These are phyloP conservation scores for Sicyos baderoa DNA, from an alignment of 306 rosid genomes.

Conservation along the genomic window DNA sequence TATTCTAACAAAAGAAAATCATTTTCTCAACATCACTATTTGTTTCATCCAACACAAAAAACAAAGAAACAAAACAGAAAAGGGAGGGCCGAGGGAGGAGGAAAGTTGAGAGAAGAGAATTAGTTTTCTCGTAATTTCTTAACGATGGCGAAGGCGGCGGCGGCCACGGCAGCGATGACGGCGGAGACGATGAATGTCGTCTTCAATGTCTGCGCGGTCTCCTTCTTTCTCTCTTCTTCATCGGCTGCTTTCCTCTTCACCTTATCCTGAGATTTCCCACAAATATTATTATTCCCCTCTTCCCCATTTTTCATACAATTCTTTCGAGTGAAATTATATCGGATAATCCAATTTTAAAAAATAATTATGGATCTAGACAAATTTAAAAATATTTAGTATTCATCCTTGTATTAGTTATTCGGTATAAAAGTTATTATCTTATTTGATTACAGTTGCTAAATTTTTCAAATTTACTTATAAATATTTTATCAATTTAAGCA, in stretches of 20 bases:
- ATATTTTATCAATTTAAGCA: too few relatives aligned
- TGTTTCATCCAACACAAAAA: not conserved
- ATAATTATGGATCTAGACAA: too few relatives aligned
- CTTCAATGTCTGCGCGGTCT: conserved; percentile 34
- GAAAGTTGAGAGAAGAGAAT: not conserved
- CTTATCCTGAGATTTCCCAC: not conserved
- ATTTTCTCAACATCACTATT: not conserved
- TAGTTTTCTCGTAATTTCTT: conserved; percentile 41
- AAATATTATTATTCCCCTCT: too few relatives aligned
- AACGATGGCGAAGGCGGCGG: conserved; percentile 44
- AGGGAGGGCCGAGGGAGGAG: not conserved
- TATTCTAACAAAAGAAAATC: conserved; percentile 1
- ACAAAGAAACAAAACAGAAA: not conserved
- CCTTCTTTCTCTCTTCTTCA: conserved; percentile 22
- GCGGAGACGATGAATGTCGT: conserved; percentile 46
- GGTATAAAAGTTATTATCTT: too few relatives aligned
- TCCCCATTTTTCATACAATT: too few relatives aligned
- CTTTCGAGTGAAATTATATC: too few relatives aligned
- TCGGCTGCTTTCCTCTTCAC: conserved; percentile 24
- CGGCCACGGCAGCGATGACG: conserved; percentile 44
- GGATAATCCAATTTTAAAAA: too few relatives aligned
- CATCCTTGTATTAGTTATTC: too few relatives aligned
- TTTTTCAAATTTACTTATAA: too few relatives aligned
- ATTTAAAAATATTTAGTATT: too few relatives aligned
- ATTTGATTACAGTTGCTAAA: too few relatives aligned